Conservation (phyloP, 371 early-diverging fungal genomes). For the Mucor mucedo region DNA sequence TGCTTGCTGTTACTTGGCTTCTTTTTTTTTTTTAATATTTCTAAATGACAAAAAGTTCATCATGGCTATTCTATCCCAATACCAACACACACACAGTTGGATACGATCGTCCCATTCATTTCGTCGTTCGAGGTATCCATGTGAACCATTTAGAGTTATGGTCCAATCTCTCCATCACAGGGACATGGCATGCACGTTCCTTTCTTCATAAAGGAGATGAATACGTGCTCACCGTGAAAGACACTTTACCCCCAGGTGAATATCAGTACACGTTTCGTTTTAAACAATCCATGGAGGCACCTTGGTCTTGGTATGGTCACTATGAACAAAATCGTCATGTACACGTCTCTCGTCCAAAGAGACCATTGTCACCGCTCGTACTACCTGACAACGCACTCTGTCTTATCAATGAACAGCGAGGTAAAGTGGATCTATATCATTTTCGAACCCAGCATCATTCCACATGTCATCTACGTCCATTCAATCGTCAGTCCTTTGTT, state of each 20-base stretch:
- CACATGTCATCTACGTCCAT: slow-evolving; percentile 3
- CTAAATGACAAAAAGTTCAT: neutral
- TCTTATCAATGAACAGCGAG: slow-evolving; percentile 5
- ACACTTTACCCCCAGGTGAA: neutral
- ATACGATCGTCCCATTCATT: too few species aligned
- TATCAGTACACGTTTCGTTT: slow-evolving; percentile 28
- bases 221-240: neutral
- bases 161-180: slow-evolving; percentile 17
- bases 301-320: slow-evolving; percentile 29
- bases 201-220: neutral
- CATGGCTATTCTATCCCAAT: neutral
- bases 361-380: neutral
- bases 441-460: neutral
- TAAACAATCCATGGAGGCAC: neutral
- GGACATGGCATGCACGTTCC: slow-evolving; percentile 14
- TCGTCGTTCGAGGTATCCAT: slow-evolving; percentile 3
- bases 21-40: too few species aligned
- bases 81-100: too few species aligned
- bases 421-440: slow-evolving; percentile 9
- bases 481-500: slow-evolving; percentile 6
- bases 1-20: too few species aligned
- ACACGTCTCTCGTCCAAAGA: neutral
- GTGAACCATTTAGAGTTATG: slow-evolving; percentile 11
- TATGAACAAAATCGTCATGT: slow-evolving; percentile 13
- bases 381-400: slow-evolving; percentile 3